phyloP scores from a whole-genome alignment of 2,329 filamentous ascomycete genomes.

The Nannizzia gypsea region DNA sequence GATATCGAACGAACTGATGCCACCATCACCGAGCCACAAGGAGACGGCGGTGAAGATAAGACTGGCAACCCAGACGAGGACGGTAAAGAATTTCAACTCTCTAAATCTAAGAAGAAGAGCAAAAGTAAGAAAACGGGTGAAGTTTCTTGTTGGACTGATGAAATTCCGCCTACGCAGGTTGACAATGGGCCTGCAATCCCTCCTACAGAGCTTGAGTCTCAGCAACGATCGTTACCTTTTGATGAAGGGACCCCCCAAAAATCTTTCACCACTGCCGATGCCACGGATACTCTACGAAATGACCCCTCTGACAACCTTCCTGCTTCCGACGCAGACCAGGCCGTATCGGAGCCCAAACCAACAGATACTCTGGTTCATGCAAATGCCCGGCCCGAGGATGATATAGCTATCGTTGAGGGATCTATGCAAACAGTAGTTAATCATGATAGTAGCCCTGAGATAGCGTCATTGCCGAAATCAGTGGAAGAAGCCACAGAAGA shows the following conservation, averaged over 20 bases:
- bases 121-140: conserved; percentile 27
- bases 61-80: conserved; percentile 23
- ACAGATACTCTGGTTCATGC: not conserved
- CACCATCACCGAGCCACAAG: not conserved
- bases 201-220: not conserved
- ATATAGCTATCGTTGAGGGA: not conserved
- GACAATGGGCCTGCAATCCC: conserved; percentile 21
- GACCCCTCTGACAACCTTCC: not conserved
- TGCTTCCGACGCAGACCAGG: not conserved
- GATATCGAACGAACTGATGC: not conserved
- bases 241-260: not conserved
- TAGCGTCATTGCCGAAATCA: not conserved
- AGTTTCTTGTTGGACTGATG: conserved; percentile 35
- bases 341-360: not conserved
- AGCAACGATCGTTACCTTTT: not conserved
- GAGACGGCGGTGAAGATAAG: not conserved
- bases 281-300: not conserved
- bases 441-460: not conserved
- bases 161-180: conserved; percentile 35
- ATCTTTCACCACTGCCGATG: not conserved
- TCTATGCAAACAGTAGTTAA: not conserved
- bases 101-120: conserved; percentile 27
- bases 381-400: not conserved
- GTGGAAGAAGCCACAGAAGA: not conserved
- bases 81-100: conserved; percentile 37